phyloP scores from a whole-genome alignment of 352 stramenopile genomes.

The Pythium chondricola region DNA sequence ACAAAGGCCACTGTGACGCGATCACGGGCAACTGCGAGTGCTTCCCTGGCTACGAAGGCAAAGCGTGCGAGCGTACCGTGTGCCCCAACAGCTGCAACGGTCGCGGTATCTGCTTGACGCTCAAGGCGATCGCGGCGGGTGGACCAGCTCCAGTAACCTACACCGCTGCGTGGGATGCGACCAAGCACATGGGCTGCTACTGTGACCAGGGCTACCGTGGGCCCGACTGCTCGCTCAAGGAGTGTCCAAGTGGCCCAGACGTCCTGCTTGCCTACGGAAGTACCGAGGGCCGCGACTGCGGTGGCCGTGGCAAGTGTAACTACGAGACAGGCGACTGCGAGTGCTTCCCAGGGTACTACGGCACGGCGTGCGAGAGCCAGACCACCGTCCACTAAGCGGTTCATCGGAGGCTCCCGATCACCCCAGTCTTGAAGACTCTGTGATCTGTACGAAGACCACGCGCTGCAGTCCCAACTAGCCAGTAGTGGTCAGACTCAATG shows the following conservation, averaged over 20 bases:
- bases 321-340: conserved; percentile 90
- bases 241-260: conserved; percentile 91
- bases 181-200: conserved; percentile 93
- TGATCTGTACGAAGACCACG: no score
- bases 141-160: conserved; percentile 24
- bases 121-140: conserved; percentile 72
- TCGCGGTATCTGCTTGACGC: conserved; percentile 91
- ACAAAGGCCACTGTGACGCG: conserved; percentile 91
- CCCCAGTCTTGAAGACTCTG: no score
- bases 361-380: conserved; percentile 85
- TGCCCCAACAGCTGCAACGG: conserved; percentile 94
- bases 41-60: conserved; percentile 87
- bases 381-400: conserved; percentile 67
- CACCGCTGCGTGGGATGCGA: conserved; percentile 78
- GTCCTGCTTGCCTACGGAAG: conserved; percentile 84
- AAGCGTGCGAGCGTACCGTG: conserved; percentile 87
- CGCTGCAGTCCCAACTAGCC: no score
- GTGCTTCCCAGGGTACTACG: conserved; percentile 94
- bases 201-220: conserved; percentile 93
- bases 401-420: not conserved
- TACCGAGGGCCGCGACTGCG: conserved; percentile 84
- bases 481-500: not conserved
- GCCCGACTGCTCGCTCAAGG: conserved; percentile 93
- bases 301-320: conserved; percentile 94
- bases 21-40: conserved; percentile 87